Evolutionary conservation across 352 stramenopile genomes (phyloP).

Genomic region (Pythium dissimile): DNA sequence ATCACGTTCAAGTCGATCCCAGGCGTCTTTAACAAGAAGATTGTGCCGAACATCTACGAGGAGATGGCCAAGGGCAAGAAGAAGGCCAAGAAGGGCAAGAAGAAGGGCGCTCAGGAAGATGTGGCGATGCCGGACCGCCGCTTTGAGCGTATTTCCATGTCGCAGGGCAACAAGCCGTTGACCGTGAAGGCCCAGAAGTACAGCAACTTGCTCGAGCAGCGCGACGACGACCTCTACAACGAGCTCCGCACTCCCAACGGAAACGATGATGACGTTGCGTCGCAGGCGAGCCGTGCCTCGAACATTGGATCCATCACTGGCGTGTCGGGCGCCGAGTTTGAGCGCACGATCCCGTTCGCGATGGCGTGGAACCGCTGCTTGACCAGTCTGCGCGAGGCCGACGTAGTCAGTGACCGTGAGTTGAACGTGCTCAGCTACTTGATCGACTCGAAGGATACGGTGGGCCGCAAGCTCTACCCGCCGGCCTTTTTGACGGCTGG

Average conservation of each 20-base stretch:
- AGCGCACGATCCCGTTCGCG: conserved; percentile 82
- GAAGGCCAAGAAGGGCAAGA: conserved; percentile 65
- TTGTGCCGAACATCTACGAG: conserved; percentile 84
- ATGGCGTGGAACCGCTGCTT: conserved; percentile 87
- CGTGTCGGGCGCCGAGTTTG: conserved; percentile 76
- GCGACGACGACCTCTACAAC: conserved; percentile 52
- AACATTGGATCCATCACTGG: conserved; percentile 70
- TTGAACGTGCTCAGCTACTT: conserved; percentile 85
- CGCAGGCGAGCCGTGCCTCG: conserved; percentile 37
- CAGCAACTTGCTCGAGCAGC: conserved; percentile 55
- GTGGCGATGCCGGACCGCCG: conserved; percentile 58
- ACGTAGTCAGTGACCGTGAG: conserved; percentile 83
- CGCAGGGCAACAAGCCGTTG: conserved; percentile 70
- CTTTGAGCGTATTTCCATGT: conserved; percentile 84
- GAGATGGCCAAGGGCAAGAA: conserved; percentile 54
- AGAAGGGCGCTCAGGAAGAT: conserved; percentile 62
- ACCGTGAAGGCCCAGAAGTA: conserved; percentile 86
- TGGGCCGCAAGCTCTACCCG: conserved; percentile 76
- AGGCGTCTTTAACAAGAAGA: conserved; percentile 86
- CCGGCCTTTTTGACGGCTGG: conserved; percentile 84
- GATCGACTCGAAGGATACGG: conserved; percentile 76
- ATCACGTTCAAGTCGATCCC: conserved; percentile 86
- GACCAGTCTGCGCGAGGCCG: conserved; percentile 67
- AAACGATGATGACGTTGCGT: conserved; percentile 49
- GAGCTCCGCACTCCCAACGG: conserved; percentile 66